Conservation (phyloP, 495 filamentous ascomycete species). For the Lasiosphaeriaceae sp. region DNA sequence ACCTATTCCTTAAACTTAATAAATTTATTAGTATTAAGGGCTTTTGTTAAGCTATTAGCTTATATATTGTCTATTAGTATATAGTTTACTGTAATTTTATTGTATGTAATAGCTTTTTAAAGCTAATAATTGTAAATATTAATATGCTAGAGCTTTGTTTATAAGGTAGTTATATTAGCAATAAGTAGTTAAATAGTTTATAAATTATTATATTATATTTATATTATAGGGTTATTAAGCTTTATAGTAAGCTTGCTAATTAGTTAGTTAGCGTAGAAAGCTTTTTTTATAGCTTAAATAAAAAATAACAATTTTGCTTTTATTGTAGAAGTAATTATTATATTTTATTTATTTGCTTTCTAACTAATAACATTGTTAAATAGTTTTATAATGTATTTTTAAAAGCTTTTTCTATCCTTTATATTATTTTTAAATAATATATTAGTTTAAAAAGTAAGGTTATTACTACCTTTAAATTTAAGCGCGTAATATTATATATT, state of each 20-base stretch:
- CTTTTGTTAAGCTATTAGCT: too few relatives aligned
- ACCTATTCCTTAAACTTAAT: too few relatives aligned
- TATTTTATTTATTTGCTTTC: slow-evolving; percentile 5
- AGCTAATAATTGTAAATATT: too few relatives aligned
- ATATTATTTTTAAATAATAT: not conserved
- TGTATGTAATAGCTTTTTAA: too few relatives aligned
- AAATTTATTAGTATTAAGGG: too few relatives aligned
- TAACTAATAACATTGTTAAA: not conserved
- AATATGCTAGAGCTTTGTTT: too few relatives aligned
- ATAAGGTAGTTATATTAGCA: too few relatives aligned
- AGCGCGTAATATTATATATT: not conserved
- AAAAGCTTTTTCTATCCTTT: not conserved
- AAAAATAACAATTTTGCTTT: not conserved
- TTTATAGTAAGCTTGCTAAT: not conserved
- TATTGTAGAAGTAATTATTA: slow-evolving; percentile 1
- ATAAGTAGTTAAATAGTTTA: not conserved
- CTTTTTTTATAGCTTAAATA: slow-evolving; percentile 1
- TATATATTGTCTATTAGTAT: too few relatives aligned
- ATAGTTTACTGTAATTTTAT: too few relatives aligned
- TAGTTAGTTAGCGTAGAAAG: slow-evolving; percentile 1
- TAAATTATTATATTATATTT: not conserved
- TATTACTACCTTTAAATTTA: not conserved
- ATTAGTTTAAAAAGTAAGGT: not conserved
- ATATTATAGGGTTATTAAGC: not conserved
- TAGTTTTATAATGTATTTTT: not conserved